These are phyloP conservation scores for Xerocomus minutiporus DNA, from an alignment of 1,284 basidiomycete genomes.

Conservation along the genomic window DNA sequence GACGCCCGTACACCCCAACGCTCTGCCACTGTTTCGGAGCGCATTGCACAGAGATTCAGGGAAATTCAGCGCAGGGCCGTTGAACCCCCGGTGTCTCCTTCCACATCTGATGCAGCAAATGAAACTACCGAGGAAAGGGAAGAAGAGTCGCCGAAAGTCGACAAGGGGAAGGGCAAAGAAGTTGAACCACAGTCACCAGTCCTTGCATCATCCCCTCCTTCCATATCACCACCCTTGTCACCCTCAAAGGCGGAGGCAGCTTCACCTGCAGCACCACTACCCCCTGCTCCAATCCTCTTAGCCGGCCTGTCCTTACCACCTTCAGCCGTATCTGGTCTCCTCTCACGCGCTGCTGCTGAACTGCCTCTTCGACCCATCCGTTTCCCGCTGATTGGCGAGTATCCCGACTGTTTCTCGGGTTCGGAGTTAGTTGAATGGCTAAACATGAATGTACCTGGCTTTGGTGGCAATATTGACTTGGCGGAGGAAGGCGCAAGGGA, in stretches of 20 bases:
- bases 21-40: constrained; percentile 70
- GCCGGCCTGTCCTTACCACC: constrained; percentile 70
- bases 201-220: constrained; percentile 56
- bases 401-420: constrained; percentile 79
- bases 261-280: constrained; percentile 35
- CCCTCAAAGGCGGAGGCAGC: constrained; percentile 37
- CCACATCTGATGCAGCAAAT: constrained; percentile 10
- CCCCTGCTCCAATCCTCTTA: constrained; percentile 57
- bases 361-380: constrained; percentile 61
- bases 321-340: constrained; percentile 59
- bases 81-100: constrained; percentile 29
- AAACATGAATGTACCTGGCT: constrained; percentile 61
- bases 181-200: constrained; percentile 40
- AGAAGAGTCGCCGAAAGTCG: constrained; percentile 49
- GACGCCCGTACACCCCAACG: constrained; percentile 54
- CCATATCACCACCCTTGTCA: constrained; percentile 54
- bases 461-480: constrained; percentile 68
- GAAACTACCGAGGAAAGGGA: constrained; percentile 34
- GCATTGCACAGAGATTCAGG: constrained; percentile 68
- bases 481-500: constrained; percentile 78
- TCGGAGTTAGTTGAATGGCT: constrained; percentile 79
- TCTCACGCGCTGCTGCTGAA: constrained; percentile 61
- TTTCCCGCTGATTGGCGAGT: constrained; percentile 83
- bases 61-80: constrained; percentile 61
- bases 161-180: constrained; percentile 77